These are phyloP conservation scores for Aspergillus sparsus DNA, from an alignment of 495 filamentous ascomycete genomes.

Conservation along the genomic window DNA sequence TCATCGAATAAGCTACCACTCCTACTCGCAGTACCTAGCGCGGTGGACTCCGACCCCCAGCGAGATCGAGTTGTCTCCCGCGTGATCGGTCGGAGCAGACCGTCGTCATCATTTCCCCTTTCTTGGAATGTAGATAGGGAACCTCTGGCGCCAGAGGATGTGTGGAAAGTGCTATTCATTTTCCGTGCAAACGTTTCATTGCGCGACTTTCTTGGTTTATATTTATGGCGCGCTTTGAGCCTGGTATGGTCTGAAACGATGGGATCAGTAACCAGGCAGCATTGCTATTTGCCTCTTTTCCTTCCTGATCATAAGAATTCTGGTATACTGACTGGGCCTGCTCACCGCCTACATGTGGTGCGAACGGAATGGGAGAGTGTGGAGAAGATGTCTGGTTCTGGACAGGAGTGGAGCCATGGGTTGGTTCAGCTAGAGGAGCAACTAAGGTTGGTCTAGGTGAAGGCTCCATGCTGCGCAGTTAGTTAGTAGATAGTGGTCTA, in stretches of 20 bases:
- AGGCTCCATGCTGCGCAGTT: conserved; percentile 27
- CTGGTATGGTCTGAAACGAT: conserved; percentile 26
- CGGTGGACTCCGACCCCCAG: conserved; percentile 39
- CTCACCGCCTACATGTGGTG: conserved; percentile 21
- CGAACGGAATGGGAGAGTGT: conserved; percentile 23
- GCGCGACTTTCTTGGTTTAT: conserved; percentile 42
- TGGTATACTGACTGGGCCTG: conserved; percentile 2
- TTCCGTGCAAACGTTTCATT: conserved; percentile 39
- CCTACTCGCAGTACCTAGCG: conserved; percentile 29
- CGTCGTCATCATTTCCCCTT: conserved; percentile 38
- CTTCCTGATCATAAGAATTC: not conserved
- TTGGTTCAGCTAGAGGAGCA: conserved; percentile 23
- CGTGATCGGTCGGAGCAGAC: conserved; percentile 35
- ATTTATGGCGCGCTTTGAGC: conserved; percentile 28
- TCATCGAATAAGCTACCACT: conserved; percentile 37
- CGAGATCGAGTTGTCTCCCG: conserved; percentile 37
- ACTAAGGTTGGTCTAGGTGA: conserved; percentile 19
- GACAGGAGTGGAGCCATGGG: conserved; percentile 33
- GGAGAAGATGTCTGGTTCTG: conserved; percentile 19
- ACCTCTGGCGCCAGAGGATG: conserved; percentile 37
- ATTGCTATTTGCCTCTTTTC: not conserved
- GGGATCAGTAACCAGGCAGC: conserved; percentile 26
- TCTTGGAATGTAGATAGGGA: conserved; percentile 41
- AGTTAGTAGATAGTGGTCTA: not conserved
- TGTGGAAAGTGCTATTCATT: conserved; percentile 38